Conservation (phyloP, 2,329 filamentous ascomycete genomes). For the Cordyceps javanica region DNA sequence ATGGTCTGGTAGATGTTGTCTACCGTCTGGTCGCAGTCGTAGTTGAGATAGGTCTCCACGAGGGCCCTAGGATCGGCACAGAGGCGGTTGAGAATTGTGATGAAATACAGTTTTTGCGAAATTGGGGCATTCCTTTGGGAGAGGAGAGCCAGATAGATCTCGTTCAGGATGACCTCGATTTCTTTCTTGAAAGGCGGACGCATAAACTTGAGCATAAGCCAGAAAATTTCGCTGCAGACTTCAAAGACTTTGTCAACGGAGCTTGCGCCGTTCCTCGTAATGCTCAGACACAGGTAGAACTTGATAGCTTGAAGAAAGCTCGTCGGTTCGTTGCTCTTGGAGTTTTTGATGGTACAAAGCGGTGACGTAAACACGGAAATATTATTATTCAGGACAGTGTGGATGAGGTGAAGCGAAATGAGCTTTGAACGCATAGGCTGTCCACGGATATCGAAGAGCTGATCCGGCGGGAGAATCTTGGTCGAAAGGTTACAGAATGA, state of each 20-base stretch:
- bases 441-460: conserved; percentile 85
- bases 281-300: conserved; percentile 90
- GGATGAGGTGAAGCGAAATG: conserved; percentile 89
- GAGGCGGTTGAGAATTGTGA: conserved; percentile 77
- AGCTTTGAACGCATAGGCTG: conserved; percentile 97
- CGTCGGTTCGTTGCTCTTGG: conserved; percentile 79
- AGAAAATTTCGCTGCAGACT: conserved; percentile 95
- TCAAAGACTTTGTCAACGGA: conserved; percentile 90
- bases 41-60: conserved; percentile 95
- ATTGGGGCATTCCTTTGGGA: conserved; percentile 80
- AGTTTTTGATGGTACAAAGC: conserved; percentile 85
- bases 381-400: conserved; percentile 92
- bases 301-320: conserved; percentile 92
- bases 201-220: conserved; percentile 93
- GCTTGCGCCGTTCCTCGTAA: conserved; percentile 92
- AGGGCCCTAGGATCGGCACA: conserved; percentile 80
- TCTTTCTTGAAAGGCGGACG: conserved; percentile 96
- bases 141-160: conserved; percentile 89
- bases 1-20: conserved; percentile 97
- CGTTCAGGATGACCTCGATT: conserved; percentile 94
- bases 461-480: conserved; percentile 81
- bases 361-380: conserved; percentile 86
- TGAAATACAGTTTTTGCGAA: conserved; percentile 88
- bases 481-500: conserved; percentile 97
- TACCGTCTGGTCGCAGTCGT: conserved; percentile 90